These are phyloP conservation scores for Plantago major DNA, from an alignment of 257 asterid species.

Conservation along the genomic window DNA sequence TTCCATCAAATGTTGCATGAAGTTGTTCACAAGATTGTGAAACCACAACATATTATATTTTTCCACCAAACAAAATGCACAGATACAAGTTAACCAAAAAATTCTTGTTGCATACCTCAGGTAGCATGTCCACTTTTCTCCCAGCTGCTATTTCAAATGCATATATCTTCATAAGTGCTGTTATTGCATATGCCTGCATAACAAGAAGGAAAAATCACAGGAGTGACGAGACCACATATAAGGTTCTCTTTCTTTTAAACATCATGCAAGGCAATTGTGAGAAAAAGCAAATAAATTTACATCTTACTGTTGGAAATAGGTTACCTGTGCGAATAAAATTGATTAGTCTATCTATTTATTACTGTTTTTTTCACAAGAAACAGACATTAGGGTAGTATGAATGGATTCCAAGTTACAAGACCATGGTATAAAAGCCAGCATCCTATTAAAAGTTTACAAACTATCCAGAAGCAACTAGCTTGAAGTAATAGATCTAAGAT, in stretches of 20 bases:
- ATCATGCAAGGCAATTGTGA: constrained; percentile 10
- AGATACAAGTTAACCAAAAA: neutral
- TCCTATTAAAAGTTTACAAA: neutral
- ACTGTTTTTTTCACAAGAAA: neutral
- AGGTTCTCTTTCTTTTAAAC: neutral
- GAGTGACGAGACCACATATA: constrained; percentile 4
- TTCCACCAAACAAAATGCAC: no score
- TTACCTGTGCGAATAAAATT: neutral
- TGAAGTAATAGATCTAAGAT: neutral
- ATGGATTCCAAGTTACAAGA: no score
- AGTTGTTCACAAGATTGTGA: constrained; percentile 2
- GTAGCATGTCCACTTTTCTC: constrained; percentile 74
- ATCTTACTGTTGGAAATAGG: constrained; percentile 3
- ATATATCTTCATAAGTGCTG: constrained; percentile 86
- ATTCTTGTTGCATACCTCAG: constrained; percentile 59
- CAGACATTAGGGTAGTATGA: no score
- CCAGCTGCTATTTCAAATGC: constrained; percentile 96
- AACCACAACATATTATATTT: neutral
- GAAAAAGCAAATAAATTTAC: neutral
- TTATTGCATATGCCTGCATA: constrained; percentile 79
- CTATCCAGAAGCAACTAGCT: neutral
- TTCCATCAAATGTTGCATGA: constrained; percentile 11
- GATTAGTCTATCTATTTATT: neutral
- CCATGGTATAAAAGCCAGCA: neutral
- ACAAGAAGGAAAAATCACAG: constrained; percentile 22